phyloP scores from a whole-genome alignment of 495 filamentous ascomycete genomes.

The Aspergillus haitiensis region DNA sequence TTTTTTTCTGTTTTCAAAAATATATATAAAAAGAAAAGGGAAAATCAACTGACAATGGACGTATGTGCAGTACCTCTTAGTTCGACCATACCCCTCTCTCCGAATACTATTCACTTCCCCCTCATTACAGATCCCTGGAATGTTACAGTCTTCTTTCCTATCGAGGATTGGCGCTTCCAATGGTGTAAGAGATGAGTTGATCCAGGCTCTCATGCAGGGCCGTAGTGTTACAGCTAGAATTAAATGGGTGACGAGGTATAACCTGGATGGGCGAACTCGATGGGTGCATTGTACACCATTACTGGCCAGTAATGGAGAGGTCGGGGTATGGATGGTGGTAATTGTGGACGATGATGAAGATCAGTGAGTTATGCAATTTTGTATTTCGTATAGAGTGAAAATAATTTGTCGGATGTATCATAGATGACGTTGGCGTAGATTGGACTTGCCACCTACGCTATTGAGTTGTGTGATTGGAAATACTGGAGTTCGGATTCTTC shows the following conservation, averaged over 20 bases:
- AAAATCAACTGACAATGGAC: not conserved
- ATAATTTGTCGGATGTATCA: not conserved
- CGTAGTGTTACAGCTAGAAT: slow-evolving; percentile 65
- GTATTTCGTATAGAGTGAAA: slow-evolving; percentile 14
- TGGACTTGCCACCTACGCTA: not conserved
- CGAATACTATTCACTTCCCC: slow-evolving; percentile 65
- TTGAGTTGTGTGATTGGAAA: not conserved
- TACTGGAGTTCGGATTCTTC: not conserved
- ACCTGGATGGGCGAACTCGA: slow-evolving; percentile 47
- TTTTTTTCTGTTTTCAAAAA: not conserved
- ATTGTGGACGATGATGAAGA: slow-evolving; percentile 52
- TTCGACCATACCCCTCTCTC: slow-evolving; percentile 62
- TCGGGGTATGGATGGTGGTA: slow-evolving; percentile 65
- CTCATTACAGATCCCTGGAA: slow-evolving; percentile 58
- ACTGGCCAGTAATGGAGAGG: slow-evolving; percentile 54
- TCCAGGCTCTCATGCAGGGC: slow-evolving; percentile 55
- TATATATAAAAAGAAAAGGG: slow-evolving; percentile 7
- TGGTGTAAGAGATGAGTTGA: slow-evolving; percentile 55
- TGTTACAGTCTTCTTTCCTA: slow-evolving; percentile 61
- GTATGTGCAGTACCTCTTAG: slow-evolving; percentile 55
- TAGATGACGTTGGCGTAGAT: not conserved
- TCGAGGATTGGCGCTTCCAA: slow-evolving; percentile 54
- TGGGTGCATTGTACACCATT: slow-evolving; percentile 65
- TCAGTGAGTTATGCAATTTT: slow-evolving; percentile 2
- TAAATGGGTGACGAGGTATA: slow-evolving; percentile 53